Evolutionary conservation across 2,329 filamentous ascomycete genomes (phyloP).

Genomic region (Paradendryphiella salina): DNA sequence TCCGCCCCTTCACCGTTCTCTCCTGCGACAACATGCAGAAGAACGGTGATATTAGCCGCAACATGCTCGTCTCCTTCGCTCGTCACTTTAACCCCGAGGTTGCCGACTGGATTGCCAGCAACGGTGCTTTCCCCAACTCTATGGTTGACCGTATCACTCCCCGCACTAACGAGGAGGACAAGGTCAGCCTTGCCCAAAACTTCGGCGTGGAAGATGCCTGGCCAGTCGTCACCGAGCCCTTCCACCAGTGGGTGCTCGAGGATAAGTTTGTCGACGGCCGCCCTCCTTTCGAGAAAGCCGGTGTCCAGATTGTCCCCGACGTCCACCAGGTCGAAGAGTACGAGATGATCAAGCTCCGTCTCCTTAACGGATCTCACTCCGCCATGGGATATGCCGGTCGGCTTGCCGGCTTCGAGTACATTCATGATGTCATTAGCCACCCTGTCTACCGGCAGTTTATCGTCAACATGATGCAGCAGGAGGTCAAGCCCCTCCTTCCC

Average conservation of each 20-base stretch:
- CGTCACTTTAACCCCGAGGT: conserved; percentile 30
- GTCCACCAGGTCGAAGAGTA: conserved; percentile 36
- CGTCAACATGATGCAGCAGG: conserved; percentile 37
- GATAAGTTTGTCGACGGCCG: conserved; percentile 37
- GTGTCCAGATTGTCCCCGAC: conserved; percentile 35
- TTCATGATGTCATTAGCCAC: conserved; percentile 35
- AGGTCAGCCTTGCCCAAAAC: conserved; percentile 23
- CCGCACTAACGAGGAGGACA: conserved; percentile 30
- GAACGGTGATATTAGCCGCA: conserved; percentile 35
- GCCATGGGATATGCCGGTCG: conserved; percentile 35
- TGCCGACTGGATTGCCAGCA: conserved; percentile 32
- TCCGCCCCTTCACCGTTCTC: conserved; percentile 36
- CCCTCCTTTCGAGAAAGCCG: conserved; percentile 35
- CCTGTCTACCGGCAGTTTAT: conserved; percentile 32
- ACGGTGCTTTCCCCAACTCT: conserved; percentile 38
- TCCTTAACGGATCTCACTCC: conserved; percentile 35
- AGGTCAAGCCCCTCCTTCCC: conserved; percentile 35
- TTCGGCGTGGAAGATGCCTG: conserved; percentile 34
- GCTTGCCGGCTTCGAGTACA: conserved; percentile 33
- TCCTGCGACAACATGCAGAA: conserved; percentile 41
- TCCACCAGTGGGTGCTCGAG: conserved; percentile 38
- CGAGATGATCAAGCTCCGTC: conserved; percentile 35
- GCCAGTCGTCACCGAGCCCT: conserved; percentile 37
- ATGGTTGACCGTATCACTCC: conserved; percentile 41
- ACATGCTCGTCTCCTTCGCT: conserved; percentile 33